Evolutionary conservation across 305 asterid species (phyloP).

Genomic region (Rubia occidens): DNA sequence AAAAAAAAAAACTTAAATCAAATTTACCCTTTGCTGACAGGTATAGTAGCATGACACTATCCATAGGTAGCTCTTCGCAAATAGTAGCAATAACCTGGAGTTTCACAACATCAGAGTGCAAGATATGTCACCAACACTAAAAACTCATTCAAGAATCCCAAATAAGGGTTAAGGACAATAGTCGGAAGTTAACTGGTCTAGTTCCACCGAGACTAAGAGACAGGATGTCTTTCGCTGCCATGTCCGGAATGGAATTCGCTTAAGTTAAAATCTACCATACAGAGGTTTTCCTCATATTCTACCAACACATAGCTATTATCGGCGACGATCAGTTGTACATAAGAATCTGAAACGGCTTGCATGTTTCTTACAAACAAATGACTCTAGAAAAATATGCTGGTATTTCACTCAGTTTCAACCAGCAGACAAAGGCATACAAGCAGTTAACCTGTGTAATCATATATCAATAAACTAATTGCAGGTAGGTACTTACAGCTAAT

Average conservation of each 20-base stretch:
- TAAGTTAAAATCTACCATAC: background rate
- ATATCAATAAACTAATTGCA: constrained; percentile 12
- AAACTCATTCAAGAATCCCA: background rate
- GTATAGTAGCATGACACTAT: constrained; percentile 73
- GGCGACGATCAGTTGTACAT: background rate
- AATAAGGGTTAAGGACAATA: background rate
- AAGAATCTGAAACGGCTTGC: background rate
- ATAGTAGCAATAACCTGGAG: constrained; percentile 77
- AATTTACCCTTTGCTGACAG: constrained; percentile 70
- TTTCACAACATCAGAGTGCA: background rate
- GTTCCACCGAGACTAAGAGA: background rate
- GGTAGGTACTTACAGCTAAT: constrained; percentile 56
- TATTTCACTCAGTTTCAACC: background rate
- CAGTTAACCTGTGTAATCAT: constrained; percentile 8
- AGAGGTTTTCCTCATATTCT: background rate
- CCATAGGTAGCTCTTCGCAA: constrained; percentile 83
- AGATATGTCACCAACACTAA: background rate
- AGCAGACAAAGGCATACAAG: background rate
- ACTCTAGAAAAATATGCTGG: background rate
- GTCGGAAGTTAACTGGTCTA: background rate
- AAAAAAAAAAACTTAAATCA: constrained; percentile 6
- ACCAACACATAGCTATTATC: background rate
- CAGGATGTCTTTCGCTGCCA: background rate
- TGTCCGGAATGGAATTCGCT: background rate
- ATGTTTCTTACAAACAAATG: background rate